phyloP scores from a whole-genome alignment of 306 rosid species.

The Argentina anserina region DNA sequence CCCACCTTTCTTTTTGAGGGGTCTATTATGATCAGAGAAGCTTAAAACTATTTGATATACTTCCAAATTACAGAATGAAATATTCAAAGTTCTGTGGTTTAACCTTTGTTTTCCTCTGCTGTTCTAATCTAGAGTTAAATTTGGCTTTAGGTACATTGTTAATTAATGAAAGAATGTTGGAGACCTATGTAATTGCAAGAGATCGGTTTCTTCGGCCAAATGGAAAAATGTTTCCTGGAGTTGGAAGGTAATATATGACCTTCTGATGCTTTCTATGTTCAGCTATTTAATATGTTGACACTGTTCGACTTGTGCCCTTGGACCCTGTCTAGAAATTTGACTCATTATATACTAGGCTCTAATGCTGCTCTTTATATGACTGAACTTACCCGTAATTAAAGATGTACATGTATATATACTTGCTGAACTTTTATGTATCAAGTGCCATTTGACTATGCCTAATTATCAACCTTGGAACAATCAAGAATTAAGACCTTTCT shows the following conservation, averaged over 20 bases:
- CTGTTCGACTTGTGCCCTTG: not conserved
- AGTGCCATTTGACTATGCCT: not conserved
- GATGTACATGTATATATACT: not conserved
- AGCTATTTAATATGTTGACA: not conserved
- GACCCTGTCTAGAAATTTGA: conserved; percentile 11
- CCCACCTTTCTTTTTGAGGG: not conserved
- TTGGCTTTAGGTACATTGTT: conserved; percentile 69
- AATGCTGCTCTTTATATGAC: not conserved
- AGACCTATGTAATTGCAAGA: conserved; percentile 93
- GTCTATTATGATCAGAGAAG: not conserved
- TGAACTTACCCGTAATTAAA: not conserved
- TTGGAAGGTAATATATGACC: conserved; percentile 66
- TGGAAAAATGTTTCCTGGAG: conserved; percentile 87
- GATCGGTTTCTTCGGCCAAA: conserved; percentile 80
- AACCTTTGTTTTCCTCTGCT: not conserved
- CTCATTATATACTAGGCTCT: not conserved
- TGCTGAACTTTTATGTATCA: not conserved
- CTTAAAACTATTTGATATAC: not conserved
- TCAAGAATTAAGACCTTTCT: too few species aligned
- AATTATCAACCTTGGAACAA: not conserved
- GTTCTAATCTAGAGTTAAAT: conserved; percentile 2
- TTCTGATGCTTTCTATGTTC: conserved; percentile 6
- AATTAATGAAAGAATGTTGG: conserved; percentile 93
- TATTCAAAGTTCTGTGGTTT: not conserved
- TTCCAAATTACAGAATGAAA: conserved; percentile 3